Conservation (phyloP, 2,329 filamentous ascomycete genomes). For the Paraphaeosphaeria minitans region DNA sequence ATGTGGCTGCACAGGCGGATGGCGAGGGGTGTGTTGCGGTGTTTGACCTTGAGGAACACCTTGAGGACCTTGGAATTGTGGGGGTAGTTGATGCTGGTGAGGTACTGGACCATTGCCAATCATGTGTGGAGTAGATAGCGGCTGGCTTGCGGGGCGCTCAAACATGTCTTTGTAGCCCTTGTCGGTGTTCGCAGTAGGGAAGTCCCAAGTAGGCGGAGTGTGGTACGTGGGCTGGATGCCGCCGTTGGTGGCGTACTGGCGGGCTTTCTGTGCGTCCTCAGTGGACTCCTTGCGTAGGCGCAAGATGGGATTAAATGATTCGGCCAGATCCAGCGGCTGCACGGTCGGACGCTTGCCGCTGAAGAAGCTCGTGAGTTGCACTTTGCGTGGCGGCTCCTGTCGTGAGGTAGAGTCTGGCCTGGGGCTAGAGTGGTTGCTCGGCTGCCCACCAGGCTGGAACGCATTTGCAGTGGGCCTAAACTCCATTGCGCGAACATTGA, state of each 20-base stretch:
- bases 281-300: constrained; percentile 69
- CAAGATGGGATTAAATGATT: constrained; percentile 68
- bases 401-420: constrained; percentile 54
- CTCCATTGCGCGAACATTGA: constrained; percentile 70
- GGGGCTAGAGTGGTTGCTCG: constrained; percentile 74
- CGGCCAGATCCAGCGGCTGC: constrained; percentile 58
- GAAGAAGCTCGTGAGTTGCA: constrained; percentile 58
- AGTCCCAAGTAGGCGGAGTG: constrained; percentile 84
- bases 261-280: constrained; percentile 55
- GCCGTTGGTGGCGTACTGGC: constrained; percentile 75
- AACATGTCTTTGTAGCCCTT: constrained; percentile 83
- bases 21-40: constrained; percentile 77
- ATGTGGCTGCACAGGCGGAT: constrained; percentile 76
- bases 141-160: constrained; percentile 64
- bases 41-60: constrained; percentile 71
- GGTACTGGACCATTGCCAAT: constrained; percentile 69
- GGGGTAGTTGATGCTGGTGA: constrained; percentile 83
- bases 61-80: constrained; percentile 76
- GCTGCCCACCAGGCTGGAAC: constrained; percentile 73
- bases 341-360: constrained; percentile 71
- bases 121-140: constrained; percentile 67
- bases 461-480: constrained; percentile 84
- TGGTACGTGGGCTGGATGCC: constrained; percentile 85
- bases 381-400: constrained; percentile 38
- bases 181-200: constrained; percentile 70